Base-by-base conservation (phyloP, 1,139 yeast species). In the Hyphopichia fennica region DNA sequence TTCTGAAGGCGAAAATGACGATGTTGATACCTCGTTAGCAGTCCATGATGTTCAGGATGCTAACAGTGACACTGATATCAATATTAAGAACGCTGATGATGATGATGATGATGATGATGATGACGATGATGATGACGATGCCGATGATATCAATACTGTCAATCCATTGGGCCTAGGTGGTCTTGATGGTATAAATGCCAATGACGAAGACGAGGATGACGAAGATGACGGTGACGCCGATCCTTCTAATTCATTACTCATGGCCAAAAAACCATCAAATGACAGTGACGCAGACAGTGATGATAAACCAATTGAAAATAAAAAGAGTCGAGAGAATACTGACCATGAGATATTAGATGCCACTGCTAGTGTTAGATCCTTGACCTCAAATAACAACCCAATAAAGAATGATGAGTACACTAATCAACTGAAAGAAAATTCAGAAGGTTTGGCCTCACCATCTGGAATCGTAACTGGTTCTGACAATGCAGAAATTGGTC, bases 191-290 rank as follows among this genome's bases (percentile, higher is more conserved):
- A 28, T 14, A 5, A 33, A 17, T n/a, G n/a, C n/a, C n/a, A n/a
- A n/a, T 25, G 28, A 25, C 4, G 28, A 25, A 9, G 11, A 25
- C 13, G 11, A 25, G 4, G 28, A 25, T 9, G 37, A 19, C 4
- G 38, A 27, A 8, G 32, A 18, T 10, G 41, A 32, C 14, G 41
- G 14, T 14, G 40, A 33, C 6, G 51, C 46, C 8, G 54, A 46
- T 11, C 56, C 58, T 4, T 44, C 52, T 25, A 43, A 46, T 33
- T 51, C 58, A 1, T 43, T 53, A 19, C 28, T 47, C 28, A 32
- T 44, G 15, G 22, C 43, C 10, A 34, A 38, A 15, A 16, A 29
- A 18, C 16, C 35, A 10, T 33, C 27, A 4, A 33, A 33, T 20
- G 41, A 27, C 19, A 34, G 39, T 32, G 38, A 38, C n/a, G n/a